These are phyloP conservation scores for Cytospora chrysosperma DNA, from an alignment of 2,329 filamentous ascomycete genomes.

Conservation along the genomic window DNA sequence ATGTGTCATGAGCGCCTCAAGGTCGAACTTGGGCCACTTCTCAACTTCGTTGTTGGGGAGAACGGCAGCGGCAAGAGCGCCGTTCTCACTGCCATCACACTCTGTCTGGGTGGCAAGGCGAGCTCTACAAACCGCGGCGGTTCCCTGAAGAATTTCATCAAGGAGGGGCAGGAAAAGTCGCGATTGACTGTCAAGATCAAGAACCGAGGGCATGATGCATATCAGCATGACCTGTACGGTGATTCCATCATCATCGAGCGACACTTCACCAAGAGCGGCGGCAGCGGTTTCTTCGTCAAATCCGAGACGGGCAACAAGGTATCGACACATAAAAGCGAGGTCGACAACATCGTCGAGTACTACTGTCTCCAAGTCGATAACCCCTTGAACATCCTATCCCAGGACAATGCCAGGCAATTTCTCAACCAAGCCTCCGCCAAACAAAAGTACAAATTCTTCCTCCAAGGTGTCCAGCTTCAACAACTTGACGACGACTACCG, in stretches of 20 bases:
- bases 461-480: conserved; percentile 91
- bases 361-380: conserved; percentile 95
- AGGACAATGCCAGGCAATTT: conserved; percentile 93
- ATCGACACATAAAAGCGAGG: conserved; percentile 79
- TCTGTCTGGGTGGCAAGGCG: conserved; percentile 94
- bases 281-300: conserved; percentile 85
- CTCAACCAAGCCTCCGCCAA: conserved; percentile 77
- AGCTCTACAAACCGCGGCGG: conserved; percentile 89
- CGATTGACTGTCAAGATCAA: conserved; percentile 83
- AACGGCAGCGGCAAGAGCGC: conserved; percentile 98
- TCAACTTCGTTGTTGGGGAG: conserved; percentile 97
- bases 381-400: conserved; percentile 90
- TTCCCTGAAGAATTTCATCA: conserved; percentile 84
- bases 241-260: conserved; percentile 87
- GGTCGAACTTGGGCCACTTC: conserved; percentile 84
- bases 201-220: conserved; percentile 83
- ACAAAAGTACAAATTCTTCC: conserved; percentile 95
- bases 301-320: conserved; percentile 66
- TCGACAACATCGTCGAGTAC: conserved; percentile 92
- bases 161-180: conserved; percentile 77
- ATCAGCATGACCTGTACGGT: conserved; percentile 78
- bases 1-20: conserved; percentile 89
- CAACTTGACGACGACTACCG: conserved; percentile 89
- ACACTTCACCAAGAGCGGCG: conserved; percentile 73
- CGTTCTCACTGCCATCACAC: conserved; percentile 84